Percentiles rank a stretch among this genome's conserved stretches.
Conservation (phyloP, 768 basidiomycete genomes). For the Calocybe gangraenosa region DNA sequence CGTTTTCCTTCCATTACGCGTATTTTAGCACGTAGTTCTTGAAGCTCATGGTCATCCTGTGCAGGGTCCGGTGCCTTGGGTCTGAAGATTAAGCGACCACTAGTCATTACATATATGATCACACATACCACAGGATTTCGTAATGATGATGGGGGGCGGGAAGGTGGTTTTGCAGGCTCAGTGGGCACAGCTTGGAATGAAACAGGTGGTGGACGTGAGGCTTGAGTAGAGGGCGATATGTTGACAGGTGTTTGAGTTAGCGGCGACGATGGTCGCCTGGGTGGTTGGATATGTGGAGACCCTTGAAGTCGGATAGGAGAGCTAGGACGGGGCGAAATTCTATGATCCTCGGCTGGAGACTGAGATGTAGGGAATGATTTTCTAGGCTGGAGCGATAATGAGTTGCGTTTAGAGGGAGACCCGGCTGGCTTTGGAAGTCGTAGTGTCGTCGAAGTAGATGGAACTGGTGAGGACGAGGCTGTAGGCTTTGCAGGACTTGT, state of each 20-base stretch:
- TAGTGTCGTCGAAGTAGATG: conserved; percentile 16
- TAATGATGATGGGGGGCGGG: conserved; percentile 26
- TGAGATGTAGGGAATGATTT: conserved; percentile 43
- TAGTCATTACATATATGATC: neutral
- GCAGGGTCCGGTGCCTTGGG: conserved; percentile 14
- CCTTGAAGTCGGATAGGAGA: conserved; percentile 24
- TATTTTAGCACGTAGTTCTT: conserved; percentile 80
- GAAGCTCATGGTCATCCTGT: conserved; percentile 57
- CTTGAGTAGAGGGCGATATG: conserved; percentile 21
- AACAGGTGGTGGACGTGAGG: conserved; percentile 17
- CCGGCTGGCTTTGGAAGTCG: conserved; percentile 23
- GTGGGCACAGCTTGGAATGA: conserved; percentile 22
- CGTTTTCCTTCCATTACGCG: conserved; percentile 85
- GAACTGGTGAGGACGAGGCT: conserved; percentile 23
- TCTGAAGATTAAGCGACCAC: neutral
- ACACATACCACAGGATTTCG: conserved; percentile 12
- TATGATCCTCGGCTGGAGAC: conserved; percentile 33
- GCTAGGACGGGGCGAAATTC: conserved; percentile 24
- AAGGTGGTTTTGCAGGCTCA: conserved; percentile 19
- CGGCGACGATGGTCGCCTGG: conserved; percentile 34
- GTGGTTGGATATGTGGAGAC: conserved; percentile 19
- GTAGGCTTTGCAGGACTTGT: conserved; percentile 53
- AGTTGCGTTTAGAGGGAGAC: conserved; percentile 59
- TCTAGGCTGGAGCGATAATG: conserved; percentile 44
- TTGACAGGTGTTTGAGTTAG: conserved; percentile 29